Percentiles rank a stretch among this genome's conserved stretches.
These are phyloP conservation scores for Fusarium nisikadoi DNA, from an alignment of 2,329 filamentous ascomycete genomes.

Conservation along the genomic window DNA sequence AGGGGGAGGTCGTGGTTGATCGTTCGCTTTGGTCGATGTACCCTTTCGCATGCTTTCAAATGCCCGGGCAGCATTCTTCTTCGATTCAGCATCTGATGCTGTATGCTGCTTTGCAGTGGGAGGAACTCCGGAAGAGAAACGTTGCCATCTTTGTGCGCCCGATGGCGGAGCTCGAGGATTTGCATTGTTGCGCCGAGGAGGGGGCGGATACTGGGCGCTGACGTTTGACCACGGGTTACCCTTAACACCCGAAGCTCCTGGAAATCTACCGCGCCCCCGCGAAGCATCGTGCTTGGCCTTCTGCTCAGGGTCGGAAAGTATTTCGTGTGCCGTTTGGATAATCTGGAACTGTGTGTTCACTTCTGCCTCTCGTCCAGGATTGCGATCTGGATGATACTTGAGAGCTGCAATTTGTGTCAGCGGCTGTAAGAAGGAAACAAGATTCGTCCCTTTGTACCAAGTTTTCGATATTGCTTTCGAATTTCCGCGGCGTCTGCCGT, in stretches of 20 bases:
- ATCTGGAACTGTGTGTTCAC: constrained; percentile 85
- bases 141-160: constrained; percentile 59
- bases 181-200: constrained; percentile 54
- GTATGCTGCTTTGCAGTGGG: constrained; percentile 56
- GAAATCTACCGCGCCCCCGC: constrained; percentile 54
- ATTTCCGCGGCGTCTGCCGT: constrained; percentile 78
- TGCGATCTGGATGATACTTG: constrained; percentile 89
- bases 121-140: constrained; percentile 55
- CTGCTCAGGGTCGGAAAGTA: constrained; percentile 64
- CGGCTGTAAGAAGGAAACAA: background rate
- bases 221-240: constrained; percentile 68
- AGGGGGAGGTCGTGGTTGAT: constrained; percentile 45
- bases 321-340: constrained; percentile 87
- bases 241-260: constrained; percentile 63
- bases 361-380: constrained; percentile 83
- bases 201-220: constrained; percentile 61
- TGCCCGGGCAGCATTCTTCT: constrained; percentile 55
- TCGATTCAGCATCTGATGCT: constrained; percentile 50
- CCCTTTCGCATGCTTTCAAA: constrained; percentile 58
- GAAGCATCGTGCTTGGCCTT: constrained; percentile 65
- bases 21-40: constrained; percentile 43
- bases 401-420: constrained; percentile 67
- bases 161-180: constrained; percentile 39
- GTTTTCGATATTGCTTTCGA: constrained; percentile 86
- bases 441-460: constrained; percentile 64